Evolutionary conservation across 2,329 filamentous ascomycete genomes (phyloP).

Genomic region (Verticillium nubilum): DNA sequence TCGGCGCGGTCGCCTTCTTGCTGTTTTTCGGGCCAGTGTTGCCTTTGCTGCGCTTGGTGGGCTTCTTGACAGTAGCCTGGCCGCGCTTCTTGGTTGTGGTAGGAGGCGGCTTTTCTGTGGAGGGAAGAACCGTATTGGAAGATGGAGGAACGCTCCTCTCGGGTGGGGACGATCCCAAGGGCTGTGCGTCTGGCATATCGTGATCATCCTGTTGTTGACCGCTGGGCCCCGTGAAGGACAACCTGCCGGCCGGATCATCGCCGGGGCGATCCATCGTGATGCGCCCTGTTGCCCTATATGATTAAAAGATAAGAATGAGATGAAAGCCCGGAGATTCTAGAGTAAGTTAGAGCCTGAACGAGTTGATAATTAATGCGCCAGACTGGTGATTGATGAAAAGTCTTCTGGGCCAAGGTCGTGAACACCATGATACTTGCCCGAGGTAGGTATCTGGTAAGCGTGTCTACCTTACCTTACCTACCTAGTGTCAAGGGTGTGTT

Average conservation of each 20-base stretch:
- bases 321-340: too few species aligned
- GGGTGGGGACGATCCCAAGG: background rate
- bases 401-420: too few species aligned
- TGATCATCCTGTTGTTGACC: conserved; percentile 3
- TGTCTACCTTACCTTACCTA: too few species aligned
- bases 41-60: conserved; percentile 29
- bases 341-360: too few species aligned
- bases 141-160: background rate
- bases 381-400: too few species aligned
- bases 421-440: too few species aligned
- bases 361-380: too few species aligned
- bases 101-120: background rate
- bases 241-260: background rate
- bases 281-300: background rate
- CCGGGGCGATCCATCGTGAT: background rate
- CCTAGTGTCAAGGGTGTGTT: background rate
- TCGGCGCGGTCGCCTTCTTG: conserved; percentile 21
- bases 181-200: conserved; percentile 6
- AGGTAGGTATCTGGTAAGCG: too few species aligned
- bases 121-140: background rate
- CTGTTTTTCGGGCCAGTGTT: conserved; percentile 16
- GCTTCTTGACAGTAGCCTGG: conserved; percentile 36
- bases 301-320: too few species aligned
- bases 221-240: background rate
- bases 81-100: conserved; percentile 31